Conservation (phyloP, 2,329 filamentous ascomycete genomes). For the Venturia nashicola region DNA sequence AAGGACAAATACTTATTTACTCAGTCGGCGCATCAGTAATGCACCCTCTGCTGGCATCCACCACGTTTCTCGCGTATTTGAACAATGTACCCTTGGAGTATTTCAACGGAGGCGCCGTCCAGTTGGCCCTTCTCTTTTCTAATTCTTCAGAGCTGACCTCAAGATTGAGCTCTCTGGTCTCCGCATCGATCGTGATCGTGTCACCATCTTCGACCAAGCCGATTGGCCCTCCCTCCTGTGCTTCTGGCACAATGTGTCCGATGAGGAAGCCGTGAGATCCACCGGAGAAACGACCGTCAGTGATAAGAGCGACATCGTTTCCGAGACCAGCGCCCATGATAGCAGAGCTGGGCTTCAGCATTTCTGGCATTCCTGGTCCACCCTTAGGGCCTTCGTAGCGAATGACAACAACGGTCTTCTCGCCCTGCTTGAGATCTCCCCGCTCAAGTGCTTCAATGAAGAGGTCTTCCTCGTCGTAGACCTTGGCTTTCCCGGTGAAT, state of each 20-base stretch:
- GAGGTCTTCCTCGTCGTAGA: constrained; percentile 57
- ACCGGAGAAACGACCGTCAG: constrained; percentile 66
- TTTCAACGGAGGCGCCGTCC: constrained; percentile 41
- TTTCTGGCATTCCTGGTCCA: constrained; percentile 63
- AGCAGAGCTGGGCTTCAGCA: constrained; percentile 59
- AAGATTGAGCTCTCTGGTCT: constrained; percentile 54
- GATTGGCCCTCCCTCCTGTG: constrained; percentile 74
- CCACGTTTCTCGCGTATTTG: constrained; percentile 45
- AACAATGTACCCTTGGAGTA: constrained; percentile 46
- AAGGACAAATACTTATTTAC: too few relatives aligned
- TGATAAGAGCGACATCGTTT: constrained; percentile 61
- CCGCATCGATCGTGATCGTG: constrained; percentile 68
- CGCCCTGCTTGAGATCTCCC: constrained; percentile 59
- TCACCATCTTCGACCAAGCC: constrained; percentile 74
- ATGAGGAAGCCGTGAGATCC: constrained; percentile 80
- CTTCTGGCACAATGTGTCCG: constrained; percentile 79
- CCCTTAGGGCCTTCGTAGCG: constrained; percentile 64
- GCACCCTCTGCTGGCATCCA: constrained; percentile 46
- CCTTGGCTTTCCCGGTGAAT: constrained; percentile 58
- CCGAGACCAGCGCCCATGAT: constrained; percentile 65
- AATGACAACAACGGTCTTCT: constrained; percentile 67
- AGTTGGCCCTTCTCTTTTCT: constrained; percentile 36
- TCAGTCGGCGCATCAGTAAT: constrained; percentile 36
- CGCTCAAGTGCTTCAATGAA: constrained; percentile 56
- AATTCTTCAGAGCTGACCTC: constrained; percentile 54